A percentile compares a stretch with the other conserved stretches of the same genome.
Conservation (phyloP, 768 basidiomycete genomes). For the Leccinellum albellum region DNA sequence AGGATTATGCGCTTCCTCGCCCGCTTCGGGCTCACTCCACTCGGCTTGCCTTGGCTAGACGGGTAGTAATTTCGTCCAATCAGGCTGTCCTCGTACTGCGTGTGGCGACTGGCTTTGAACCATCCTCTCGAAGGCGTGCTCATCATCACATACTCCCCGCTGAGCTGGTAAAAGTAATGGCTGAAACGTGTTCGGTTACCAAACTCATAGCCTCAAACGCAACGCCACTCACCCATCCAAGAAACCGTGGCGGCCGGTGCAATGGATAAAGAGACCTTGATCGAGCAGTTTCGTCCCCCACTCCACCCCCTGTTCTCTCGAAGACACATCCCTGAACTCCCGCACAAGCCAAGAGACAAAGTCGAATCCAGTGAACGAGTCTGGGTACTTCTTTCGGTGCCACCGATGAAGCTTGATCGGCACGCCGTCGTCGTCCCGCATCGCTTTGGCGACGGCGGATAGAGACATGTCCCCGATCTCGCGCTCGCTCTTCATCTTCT, state of each 20-base stretch:
- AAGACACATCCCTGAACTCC: constrained; percentile 85
- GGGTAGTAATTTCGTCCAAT: constrained; percentile 35
- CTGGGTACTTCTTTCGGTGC: constrained; percentile 69
- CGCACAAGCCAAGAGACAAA: constrained; percentile 91
- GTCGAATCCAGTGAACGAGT: constrained; percentile 86
- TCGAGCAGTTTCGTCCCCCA: constrained; percentile 75
- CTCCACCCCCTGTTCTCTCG: constrained; percentile 73
- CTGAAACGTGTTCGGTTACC: constrained; percentile 35
- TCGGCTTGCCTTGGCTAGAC: constrained; percentile 33
- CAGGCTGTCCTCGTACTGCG: constrained; percentile 40
- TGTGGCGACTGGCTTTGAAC: constrained; percentile 54
- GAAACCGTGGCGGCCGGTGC: constrained; percentile 74
- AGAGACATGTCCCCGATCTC: constrained; percentile 67
- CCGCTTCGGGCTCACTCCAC: constrained; percentile 40
- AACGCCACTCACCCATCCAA: constrained; percentile 67
- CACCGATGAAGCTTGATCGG: constrained; percentile 83
- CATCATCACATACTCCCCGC: constrained; percentile 68
- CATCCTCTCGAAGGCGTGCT: constrained; percentile 62
- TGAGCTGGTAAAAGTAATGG: constrained; percentile 86
- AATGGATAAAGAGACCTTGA: constrained; percentile 84
- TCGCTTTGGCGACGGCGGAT: constrained; percentile 67
- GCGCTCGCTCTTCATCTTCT: constrained; percentile 77
- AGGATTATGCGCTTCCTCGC: constrained; percentile 63
- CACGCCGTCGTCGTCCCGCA: constrained; percentile 82
- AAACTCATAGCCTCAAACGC: not conserved